A percentile compares a stretch with the other conserved stretches of the same genome.
phyloP scores from a whole-genome alignment of 192 early-diverging fungal species.

The Coemansia sp. region DNA sequence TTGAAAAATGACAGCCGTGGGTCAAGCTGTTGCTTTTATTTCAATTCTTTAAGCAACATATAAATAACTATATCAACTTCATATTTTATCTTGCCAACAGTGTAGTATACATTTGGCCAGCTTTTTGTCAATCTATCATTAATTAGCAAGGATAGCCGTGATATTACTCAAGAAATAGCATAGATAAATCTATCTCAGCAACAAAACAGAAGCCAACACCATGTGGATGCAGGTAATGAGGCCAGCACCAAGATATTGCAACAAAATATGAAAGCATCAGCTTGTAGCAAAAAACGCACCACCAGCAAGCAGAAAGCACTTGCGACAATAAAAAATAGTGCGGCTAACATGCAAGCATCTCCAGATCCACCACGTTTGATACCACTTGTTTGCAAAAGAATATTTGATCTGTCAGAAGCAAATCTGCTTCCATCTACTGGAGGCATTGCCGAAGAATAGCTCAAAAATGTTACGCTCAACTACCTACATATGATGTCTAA shows the following conservation, averaged over 20 bases:
- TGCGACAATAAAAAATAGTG: background rate
- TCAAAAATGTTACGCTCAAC: background rate
- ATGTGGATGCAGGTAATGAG: background rate
- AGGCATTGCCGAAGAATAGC: slow-evolving; percentile 27
- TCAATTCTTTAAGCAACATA: background rate
- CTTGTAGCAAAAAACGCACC: background rate
- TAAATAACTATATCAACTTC: background rate
- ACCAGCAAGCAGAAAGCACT: background rate
- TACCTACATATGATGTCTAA: too few species aligned
- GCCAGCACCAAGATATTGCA: background rate
- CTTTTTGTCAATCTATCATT: slow-evolving; percentile 43
- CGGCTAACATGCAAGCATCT: background rate
- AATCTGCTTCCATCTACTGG: slow-evolving; percentile 38
- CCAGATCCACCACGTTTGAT: background rate
- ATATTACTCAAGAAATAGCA: slow-evolving; percentile 45
- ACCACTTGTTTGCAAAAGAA: too few species aligned
- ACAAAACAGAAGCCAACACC: background rate
- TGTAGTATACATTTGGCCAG: slow-evolving; percentile 52
- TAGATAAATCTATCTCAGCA: slow-evolving; percentile 43
- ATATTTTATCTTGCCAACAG: background rate
- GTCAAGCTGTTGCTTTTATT: background rate
- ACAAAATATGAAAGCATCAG: background rate
- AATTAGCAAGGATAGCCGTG: slow-evolving; percentile 46
- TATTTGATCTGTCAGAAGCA: background rate
- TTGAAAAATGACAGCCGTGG: background rate